These are phyloP conservation scores for Linanthus parryae DNA, from an alignment of 148 eudicot species.

Conservation along the genomic window DNA sequence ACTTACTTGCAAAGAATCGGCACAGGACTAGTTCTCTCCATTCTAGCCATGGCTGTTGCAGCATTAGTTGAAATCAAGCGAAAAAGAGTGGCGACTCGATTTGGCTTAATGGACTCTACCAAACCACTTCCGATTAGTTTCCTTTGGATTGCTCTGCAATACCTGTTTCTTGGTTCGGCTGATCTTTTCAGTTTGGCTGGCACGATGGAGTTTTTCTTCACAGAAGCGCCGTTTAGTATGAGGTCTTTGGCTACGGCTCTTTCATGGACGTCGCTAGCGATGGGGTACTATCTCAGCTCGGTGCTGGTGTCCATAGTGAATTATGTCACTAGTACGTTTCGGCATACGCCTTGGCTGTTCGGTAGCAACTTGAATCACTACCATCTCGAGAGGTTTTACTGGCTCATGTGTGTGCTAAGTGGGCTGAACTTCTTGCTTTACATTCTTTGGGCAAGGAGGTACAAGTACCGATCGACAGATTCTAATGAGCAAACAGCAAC, in stretches of 20 bases:
- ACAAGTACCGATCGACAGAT: constrained; percentile 50
- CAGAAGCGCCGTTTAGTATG: constrained; percentile 83
- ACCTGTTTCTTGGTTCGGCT: constrained; percentile 79
- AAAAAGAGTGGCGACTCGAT: constrained; percentile 35
- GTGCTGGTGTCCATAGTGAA: constrained; percentile 63
- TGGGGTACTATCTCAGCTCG: constrained; percentile 85
- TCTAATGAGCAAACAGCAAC: too few relatives aligned
- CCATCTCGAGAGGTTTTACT: constrained; percentile 72
- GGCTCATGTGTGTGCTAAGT: constrained; percentile 75
- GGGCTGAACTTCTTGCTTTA: constrained; percentile 57
- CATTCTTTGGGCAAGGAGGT: constrained; percentile 59
- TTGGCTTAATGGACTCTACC: constrained; percentile 36
- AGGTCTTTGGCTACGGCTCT: constrained; percentile 82
- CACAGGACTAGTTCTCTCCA: constrained; percentile 59
- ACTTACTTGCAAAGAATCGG: constrained; percentile 78
- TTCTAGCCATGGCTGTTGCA: constrained; percentile 77
- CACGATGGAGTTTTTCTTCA: constrained; percentile 81
- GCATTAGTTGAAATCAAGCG: constrained; percentile 67
- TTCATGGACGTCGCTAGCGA: constrained; percentile 85
- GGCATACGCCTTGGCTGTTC: constrained; percentile 66
- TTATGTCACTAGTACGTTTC: constrained; percentile 29
- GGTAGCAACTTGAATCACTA: constrained; percentile 72
- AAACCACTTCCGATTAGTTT: constrained; percentile 70
- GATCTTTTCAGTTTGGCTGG: constrained; percentile 91
- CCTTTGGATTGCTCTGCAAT: constrained; percentile 78